phyloP scores from a whole-genome alignment of 768 basidiomycete species.

The Sarcodon sp. region DNA sequence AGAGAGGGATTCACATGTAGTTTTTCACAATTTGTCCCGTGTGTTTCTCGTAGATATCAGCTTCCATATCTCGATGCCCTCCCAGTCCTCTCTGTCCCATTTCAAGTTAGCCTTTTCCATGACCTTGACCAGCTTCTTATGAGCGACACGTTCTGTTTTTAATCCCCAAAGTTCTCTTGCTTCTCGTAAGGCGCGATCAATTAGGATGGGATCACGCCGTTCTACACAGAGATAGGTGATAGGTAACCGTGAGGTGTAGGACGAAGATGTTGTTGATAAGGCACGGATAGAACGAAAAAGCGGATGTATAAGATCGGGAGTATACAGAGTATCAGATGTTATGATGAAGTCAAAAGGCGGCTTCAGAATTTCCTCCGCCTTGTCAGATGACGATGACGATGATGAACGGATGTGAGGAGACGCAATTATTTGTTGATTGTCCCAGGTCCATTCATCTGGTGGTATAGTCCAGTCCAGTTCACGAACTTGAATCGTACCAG shows the following conservation, averaged over 20 bases:
- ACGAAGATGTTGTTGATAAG: constrained; percentile 28
- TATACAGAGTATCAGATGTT: constrained; percentile 77
- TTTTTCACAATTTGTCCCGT: too few relatives aligned
- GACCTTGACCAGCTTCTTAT: constrained; percentile 44
- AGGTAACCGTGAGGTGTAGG: constrained; percentile 8
- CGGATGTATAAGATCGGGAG: constrained; percentile 43
- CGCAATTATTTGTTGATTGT: constrained; percentile 24
- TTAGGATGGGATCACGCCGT: constrained; percentile 56
- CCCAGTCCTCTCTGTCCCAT: constrained; percentile 68
- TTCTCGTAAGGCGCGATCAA: constrained; percentile 42
- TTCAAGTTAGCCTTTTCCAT: constrained; percentile 41
- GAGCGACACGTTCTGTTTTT: constrained; percentile 40
- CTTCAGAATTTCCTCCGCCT: constrained; percentile 13
- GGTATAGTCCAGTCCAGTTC: constrained; percentile 60
- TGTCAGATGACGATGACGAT: constrained; percentile 4
- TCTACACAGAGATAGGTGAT: constrained; percentile 59
- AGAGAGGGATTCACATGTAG: too few relatives aligned
- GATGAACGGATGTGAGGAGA: constrained; percentile 7
- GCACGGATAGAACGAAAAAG: constrained; percentile 56
- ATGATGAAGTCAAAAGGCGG: constrained; percentile 69
- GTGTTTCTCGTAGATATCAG: background rate
- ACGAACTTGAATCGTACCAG: constrained; percentile 42
- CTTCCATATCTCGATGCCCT: constrained; percentile 74
- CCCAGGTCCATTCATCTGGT: constrained; percentile 45
- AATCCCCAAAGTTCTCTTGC: constrained; percentile 48